These are phyloP conservation scores for Colletotrichum sp. DNA, from an alignment of 2,329 filamentous ascomycete genomes.

Conservation along the genomic window DNA sequence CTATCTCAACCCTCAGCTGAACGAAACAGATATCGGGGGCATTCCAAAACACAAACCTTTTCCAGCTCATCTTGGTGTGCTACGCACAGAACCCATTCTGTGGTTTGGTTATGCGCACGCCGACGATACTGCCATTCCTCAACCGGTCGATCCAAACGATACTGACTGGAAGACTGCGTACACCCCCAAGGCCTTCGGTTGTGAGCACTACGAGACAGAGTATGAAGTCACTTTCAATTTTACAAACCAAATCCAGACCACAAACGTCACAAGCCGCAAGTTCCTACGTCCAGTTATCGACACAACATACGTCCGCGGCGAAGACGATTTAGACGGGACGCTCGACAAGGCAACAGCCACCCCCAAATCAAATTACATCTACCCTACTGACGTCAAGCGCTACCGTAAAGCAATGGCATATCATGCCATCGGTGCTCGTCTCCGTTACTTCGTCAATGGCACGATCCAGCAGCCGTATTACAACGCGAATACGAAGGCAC, in stretches of 20 bases:
- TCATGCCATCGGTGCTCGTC: conserved; percentile 32
- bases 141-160: conserved; percentile 23
- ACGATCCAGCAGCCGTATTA: conserved; percentile 28
- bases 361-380: conserved; percentile 30
- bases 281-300: conserved; percentile 31
- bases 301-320: conserved; percentile 28
- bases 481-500: conserved; percentile 34
- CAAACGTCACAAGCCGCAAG: conserved; percentile 22
- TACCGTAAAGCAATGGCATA: conserved; percentile 37
- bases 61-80: conserved; percentile 33
- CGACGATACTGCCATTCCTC: conserved; percentile 22
- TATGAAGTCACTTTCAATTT: conserved; percentile 35
- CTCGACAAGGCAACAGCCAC: conserved; percentile 34
- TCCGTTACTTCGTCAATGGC: conserved; percentile 35
- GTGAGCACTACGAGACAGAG: conserved; percentile 37
- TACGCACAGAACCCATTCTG: conserved; percentile 38
- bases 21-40: conserved; percentile 28
- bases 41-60: conserved; percentile 22
- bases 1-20: conserved; percentile 29
- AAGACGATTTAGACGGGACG: conserved; percentile 33
- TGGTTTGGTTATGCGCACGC: conserved; percentile 37
- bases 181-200: conserved; percentile 36
- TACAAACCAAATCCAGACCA: conserved; percentile 27
- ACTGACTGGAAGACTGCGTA: conserved; percentile 32
- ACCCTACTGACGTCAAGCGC: conserved; percentile 22